A percentile compares a stretch with the other conserved stretches of the same genome.
These are phyloP conservation scores for Beverwykella pulmonaria DNA, from an alignment of 495 filamentous ascomycete genomes.

Conservation along the genomic window DNA sequence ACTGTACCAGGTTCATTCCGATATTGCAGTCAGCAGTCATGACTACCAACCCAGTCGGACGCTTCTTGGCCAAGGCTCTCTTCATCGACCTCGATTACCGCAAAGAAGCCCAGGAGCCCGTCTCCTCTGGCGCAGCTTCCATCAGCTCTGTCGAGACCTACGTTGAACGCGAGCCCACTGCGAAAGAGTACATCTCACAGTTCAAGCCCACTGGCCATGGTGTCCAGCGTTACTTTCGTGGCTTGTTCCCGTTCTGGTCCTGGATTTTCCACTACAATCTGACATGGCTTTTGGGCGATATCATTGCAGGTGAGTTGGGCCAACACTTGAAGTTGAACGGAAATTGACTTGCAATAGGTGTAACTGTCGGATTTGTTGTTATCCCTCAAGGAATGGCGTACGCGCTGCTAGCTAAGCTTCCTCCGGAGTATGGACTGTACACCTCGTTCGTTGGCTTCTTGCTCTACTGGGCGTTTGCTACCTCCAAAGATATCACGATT, in stretches of 20 bases:
- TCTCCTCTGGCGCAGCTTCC: constrained; percentile 18
- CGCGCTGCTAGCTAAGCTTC: constrained; percentile 76
- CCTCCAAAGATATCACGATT: constrained; percentile 98
- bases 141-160: constrained; percentile 43
- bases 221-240: constrained; percentile 60
- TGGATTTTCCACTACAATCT: constrained; percentile 91
- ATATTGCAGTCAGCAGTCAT: constrained; percentile 15
- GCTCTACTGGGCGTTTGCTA: constrained; percentile 97
- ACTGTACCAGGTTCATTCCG: constrained; percentile 3
- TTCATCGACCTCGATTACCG: constrained; percentile 33
- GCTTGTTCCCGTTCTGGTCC: constrained; percentile 80
- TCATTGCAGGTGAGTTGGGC: constrained; percentile 75
- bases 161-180: constrained; percentile 77
- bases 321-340: neutral
- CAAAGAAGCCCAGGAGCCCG: constrained; percentile 19
- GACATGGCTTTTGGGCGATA: constrained; percentile 84
- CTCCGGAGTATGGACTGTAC: constrained; percentile 83
- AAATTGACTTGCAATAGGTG: constrained; percentile 54
- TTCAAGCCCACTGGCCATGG: constrained; percentile 60
- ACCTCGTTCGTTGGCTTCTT: constrained; percentile 96
- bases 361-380: constrained; percentile 93
- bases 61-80: constrained; percentile 25
- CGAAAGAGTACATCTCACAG: constrained; percentile 67
- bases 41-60: constrained; percentile 11
- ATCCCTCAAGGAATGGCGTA: constrained; percentile 98